Percentiles rank a stretch among this genome's conserved stretches.
Evolutionary conservation across 2,329 filamentous ascomycete genomes (phyloP).

Genomic region (Pyrenochaeta sp.): DNA sequence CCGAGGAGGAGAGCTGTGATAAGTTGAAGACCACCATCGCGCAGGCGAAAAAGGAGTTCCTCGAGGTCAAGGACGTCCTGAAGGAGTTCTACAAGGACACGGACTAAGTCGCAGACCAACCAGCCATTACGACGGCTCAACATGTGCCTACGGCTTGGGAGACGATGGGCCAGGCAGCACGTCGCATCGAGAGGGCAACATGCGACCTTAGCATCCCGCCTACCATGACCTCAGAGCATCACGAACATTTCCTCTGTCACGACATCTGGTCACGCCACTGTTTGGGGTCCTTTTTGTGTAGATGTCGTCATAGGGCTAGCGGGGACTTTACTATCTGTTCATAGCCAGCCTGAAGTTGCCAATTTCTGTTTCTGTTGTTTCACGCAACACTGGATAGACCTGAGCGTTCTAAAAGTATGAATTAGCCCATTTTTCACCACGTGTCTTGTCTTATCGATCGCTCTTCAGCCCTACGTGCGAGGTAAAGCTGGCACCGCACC

Average conservation of each 20-base stretch:
- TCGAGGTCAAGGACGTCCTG: conserved; percentile 74
- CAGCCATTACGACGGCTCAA: conserved; percentile 11
- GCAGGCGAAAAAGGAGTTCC: conserved; percentile 78
- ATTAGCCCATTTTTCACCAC: conserved; percentile 1
- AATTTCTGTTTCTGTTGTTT: conserved; percentile 7
- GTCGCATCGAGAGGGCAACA: conserved; percentile 4
- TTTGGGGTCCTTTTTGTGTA: conserved; percentile 6
- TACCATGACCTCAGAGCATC: conserved; percentile 8
- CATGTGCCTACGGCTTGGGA: not conserved
- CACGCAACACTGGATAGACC: conserved; percentile 6
- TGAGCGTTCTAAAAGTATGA: conserved; percentile 7
- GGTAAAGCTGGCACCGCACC: conserved; percentile 16
- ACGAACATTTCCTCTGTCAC: conserved; percentile 12
- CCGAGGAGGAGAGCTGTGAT: conserved; percentile 70
- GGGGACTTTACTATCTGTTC: conserved; percentile 4
- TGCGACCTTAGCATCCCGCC: conserved; percentile 7
- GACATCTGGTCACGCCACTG: conserved; percentile 2
- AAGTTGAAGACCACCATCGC: conserved; percentile 75
- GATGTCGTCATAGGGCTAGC: conserved; percentile 19
- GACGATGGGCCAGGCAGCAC: conserved; percentile 1
- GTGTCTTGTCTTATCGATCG: conserved; percentile 9
- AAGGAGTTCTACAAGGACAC: conserved; percentile 72
- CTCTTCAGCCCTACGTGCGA: conserved; percentile 25
- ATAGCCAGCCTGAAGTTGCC: conserved; percentile 15
- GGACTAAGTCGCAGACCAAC: conserved; percentile 1